Base-by-base conservation (phyloP, 768 basidiomycete species). In the Pleurotus sapidus region DNA sequence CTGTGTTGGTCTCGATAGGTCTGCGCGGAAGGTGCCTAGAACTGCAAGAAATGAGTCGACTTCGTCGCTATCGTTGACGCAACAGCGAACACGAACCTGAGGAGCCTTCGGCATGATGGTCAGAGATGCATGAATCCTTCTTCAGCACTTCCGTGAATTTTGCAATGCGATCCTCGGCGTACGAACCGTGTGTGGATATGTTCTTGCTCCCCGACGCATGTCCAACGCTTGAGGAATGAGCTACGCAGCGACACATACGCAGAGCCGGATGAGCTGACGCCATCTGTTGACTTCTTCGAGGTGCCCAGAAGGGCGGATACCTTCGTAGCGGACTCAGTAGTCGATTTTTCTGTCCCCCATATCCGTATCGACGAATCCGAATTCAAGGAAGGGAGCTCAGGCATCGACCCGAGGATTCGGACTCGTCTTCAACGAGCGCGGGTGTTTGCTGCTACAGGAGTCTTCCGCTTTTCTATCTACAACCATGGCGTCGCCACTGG, bases 71-170 rank as follows among this genome's bases (percentile, higher is more conserved):
- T 34, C 8, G 1, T 34, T 34, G 30, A 9, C 30, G 3, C 2
- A 34, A 34, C 30, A 34, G 30, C 9, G 30, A 34, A 34, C 9
- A 49, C 59, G 45, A 63, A 81, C 79, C 65, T 75, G 72, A 15
- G 83, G 78, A 37, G 78, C 66, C 3, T 77, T 68, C 6, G 89
- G 88, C 12, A 79, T 78, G 62, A 90, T 77, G 4, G 82, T 77
- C 23, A 93, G 73, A 17, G 81, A 79, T 54, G 80, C 78, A 64
- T 91, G 88, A 51, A 93, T 91, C 59, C 77, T 83, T 83, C n/a
- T 78, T 70, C 23, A 88, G 76, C 14, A 90, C 71, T 17, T 81
- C 80, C 30, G 74, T 69, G 64, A 89, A 87, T 34, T 69, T 72
- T 38, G 69, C 60, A 49, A 56, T 55, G 46, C 25, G 51, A 5